Base-by-base conservation (phyloP, 805 yeast species). In the Barnettozyma salicaria region DNA sequence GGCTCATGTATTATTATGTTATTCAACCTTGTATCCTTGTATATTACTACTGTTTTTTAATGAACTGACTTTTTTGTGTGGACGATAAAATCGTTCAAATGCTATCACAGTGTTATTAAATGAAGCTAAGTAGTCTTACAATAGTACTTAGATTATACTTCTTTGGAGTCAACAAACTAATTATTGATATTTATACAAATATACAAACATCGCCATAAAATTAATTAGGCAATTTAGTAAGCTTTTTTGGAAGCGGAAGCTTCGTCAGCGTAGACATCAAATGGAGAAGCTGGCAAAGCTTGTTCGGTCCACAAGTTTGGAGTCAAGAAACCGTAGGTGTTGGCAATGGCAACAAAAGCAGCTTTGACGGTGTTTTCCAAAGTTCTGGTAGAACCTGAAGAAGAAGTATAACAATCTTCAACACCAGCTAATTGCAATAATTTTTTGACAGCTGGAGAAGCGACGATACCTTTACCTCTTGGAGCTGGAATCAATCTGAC, bases 391-490 rank as follows among this genome's bases (percentile, higher is more conserved):
- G 96, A 85, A 75, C 98, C 98, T 55, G 92, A 79, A 61, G 98
- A 90, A 62, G 95, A 79, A 60, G 98, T 92, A 88, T 89, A 92
- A 64, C 92, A 95, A 75, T 92, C 98, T 77, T 90, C 95, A 70
- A 92, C 81, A 86, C 98, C 98, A 66, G 97, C 98, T 69, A 92
- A 85, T 78, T 90, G 96, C 76, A 92, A 77, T 73, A 92, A 81
- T 76, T 88, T 88, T 85, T 89, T 90, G 70, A 92, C 97, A 58
- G 96, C 96, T 70, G 98, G 97, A 60, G 98, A 92, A 66, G 98
- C 98, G 61, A 92, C 96, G 67, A 92, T 86, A 84, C 97, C 97
- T 70, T 95, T 88, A 90, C 98, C 98, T 81, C 98, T 92, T 81
- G 98, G 97, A 58, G 98, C 98, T 73, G 98, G 98, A 67, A 92